These are phyloP conservation scores for Sporormia fimetaria DNA, from an alignment of 495 filamentous ascomycete genomes.

Conservation along the genomic window DNA sequence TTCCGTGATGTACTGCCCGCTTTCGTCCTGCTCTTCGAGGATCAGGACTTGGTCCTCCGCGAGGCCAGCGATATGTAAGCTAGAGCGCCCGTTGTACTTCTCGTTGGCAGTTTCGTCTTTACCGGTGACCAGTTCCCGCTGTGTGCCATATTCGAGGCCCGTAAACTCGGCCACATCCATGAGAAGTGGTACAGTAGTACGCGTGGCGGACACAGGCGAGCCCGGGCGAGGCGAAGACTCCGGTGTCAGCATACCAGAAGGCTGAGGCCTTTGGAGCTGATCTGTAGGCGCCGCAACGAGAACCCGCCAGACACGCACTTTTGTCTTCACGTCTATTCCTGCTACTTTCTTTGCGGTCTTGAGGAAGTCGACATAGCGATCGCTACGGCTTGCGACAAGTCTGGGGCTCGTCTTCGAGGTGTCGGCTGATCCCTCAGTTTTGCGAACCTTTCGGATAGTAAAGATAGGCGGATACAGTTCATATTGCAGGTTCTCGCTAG, in stretches of 20 bases:
- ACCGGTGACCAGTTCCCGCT: conserved; percentile 57
- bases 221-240: conserved; percentile 42
- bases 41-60: conserved; percentile 58
- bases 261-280: conserved; percentile 24
- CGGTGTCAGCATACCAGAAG: conserved; percentile 46
- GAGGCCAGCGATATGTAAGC: conserved; percentile 52
- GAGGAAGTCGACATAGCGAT: conserved; percentile 59
- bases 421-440: conserved; percentile 46
- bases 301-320: conserved; percentile 71
- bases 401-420: conserved; percentile 40
- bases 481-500: conserved; percentile 55
- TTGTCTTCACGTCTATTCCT: conserved; percentile 53
- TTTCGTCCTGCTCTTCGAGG: conserved; percentile 59
- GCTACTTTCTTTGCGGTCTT: conserved; percentile 54
- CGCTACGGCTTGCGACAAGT: conserved; percentile 57
- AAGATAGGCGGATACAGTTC: conserved; percentile 81
- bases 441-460: conserved; percentile 68
- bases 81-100: conserved; percentile 66
- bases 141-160: conserved; percentile 50
- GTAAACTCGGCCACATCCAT: conserved; percentile 63
- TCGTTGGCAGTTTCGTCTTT: conserved; percentile 62
- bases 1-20: conserved; percentile 55
- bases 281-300: conserved; percentile 35
- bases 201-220: conserved; percentile 35
- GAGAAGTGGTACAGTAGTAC: conserved; percentile 44